phyloP scores from a whole-genome alignment of 148 eudicot species.

The Chenopodium quinoa region DNA sequence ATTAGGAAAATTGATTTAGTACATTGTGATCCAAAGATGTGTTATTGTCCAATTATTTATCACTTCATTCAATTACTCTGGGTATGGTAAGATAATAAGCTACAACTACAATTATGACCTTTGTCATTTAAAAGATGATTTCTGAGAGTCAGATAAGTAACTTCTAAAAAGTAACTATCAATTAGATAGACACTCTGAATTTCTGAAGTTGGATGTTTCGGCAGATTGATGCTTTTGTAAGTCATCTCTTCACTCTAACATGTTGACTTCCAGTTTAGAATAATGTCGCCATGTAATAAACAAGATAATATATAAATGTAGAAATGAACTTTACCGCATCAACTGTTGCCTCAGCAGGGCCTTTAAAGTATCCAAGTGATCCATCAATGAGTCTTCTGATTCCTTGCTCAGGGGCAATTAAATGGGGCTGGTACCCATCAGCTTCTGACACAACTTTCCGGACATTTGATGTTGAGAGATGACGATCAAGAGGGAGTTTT shows the following conservation, averaged over 20 bases:
- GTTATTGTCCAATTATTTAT: not conserved
- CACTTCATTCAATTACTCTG: not conserved
- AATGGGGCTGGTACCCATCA: slow-evolving; percentile 99
- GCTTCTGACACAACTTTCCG: slow-evolving; percentile 95
- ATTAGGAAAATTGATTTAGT: not conserved
- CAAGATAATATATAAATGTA: not conserved
- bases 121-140: not conserved
- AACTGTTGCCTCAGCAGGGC: slow-evolving; percentile 98
- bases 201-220: not conserved
- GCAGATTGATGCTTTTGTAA: not conserved
- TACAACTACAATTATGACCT: not conserved
- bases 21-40: not conserved
- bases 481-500: slow-evolving; percentile 98
- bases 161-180: not conserved
- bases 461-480: slow-evolving; percentile 87
- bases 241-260: not conserved
- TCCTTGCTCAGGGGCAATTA: slow-evolving; percentile 99
- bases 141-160: not conserved
- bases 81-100: not conserved
- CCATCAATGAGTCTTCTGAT: slow-evolving; percentile 97
- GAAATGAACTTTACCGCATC: slow-evolving; percentile 69
- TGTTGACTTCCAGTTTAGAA: not conserved
- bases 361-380: slow-evolving; percentile 95
- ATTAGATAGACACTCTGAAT: not conserved
- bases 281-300: not conserved